phyloP scores from a whole-genome alignment of 805 yeast species.

The Starmerella ratchasimensis region DNA sequence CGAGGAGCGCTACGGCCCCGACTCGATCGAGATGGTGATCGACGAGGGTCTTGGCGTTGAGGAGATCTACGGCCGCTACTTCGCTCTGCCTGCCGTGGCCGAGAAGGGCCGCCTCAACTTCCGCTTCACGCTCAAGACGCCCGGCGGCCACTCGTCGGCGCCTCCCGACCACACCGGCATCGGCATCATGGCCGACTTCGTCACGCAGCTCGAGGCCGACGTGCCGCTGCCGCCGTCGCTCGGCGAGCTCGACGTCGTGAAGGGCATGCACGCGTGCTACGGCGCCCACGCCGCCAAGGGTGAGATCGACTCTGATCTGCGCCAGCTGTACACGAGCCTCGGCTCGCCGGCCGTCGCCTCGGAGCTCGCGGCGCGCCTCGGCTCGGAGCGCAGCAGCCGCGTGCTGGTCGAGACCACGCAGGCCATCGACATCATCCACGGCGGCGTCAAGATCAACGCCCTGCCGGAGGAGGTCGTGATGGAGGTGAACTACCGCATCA shows the following conservation, averaged over 20 bases:
- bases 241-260: conserved; percentile 43
- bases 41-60: conserved; percentile 52
- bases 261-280: conserved; percentile 44
- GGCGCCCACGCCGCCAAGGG: conserved; percentile 35
- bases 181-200: conserved; percentile 54
- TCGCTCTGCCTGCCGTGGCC: conserved; percentile 44
- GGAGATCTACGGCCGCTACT: conserved; percentile 33
- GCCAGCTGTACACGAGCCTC: conserved; percentile 3
- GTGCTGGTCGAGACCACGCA: conserved; percentile 48
- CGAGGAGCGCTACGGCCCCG: conserved; percentile 42
- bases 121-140: conserved; percentile 38
- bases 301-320: conserved; percentile 1
- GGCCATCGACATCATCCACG: conserved; percentile 51
- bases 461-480: conserved; percentile 50
- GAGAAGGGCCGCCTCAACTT: conserved; percentile 50
- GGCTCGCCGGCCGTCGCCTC: conserved; percentile 8
- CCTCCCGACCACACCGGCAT: conserved; percentile 76
- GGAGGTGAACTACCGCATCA: conserved; percentile 50
- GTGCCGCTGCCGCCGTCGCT: conserved; percentile 9
- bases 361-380: conserved; percentile 14
- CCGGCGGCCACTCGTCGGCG: conserved; percentile 68
- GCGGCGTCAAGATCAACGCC: conserved; percentile 67
- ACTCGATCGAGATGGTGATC: conserved; percentile 46
- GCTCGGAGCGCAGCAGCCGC: conserved; percentile 18
- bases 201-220: conserved; percentile 41